A percentile compares a stretch with the other conserved stretches of the same genome.
Conservation (phyloP, 139 green algal genomes). For the Haematococcus lacustris region DNA sequence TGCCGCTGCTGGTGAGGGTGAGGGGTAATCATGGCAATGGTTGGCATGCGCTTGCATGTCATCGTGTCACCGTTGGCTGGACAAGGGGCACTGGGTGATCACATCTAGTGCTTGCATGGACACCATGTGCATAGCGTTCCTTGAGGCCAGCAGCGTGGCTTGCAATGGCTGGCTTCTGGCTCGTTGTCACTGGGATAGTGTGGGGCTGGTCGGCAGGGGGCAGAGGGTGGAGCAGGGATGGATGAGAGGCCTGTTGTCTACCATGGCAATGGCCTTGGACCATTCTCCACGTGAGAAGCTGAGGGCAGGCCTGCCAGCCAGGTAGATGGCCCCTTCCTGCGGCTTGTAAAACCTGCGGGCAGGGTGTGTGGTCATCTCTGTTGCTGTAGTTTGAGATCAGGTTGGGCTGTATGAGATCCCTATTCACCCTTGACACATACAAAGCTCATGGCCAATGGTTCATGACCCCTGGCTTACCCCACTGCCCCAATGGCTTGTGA, state of each 20-base stretch:
- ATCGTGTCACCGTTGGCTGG: background rate
- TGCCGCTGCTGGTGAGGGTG: background rate
- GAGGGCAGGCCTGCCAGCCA: constrained; percentile 58
- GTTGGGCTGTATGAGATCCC: background rate
- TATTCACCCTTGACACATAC: background rate
- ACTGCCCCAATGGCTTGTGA: background rate
- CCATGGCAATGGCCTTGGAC: constrained; percentile 57
- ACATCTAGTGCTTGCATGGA: background rate
- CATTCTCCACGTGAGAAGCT: constrained; percentile 60
- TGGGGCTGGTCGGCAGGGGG: too few species aligned
- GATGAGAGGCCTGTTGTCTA: too few species aligned
- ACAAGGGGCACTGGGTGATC: background rate
- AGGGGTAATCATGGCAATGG: background rate
- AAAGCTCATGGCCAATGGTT: background rate
- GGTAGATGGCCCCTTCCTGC: constrained; percentile 34
- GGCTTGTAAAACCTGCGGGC: constrained; percentile 55
- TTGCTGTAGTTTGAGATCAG: background rate
- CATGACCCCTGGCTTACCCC: background rate
- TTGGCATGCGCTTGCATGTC: background rate
- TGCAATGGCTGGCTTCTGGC: too few species aligned
- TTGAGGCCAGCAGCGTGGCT: too few species aligned
- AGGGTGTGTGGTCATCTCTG: background rate
- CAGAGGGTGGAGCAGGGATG: too few species aligned
- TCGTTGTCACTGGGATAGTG: too few species aligned
- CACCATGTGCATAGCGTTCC: too few species aligned